Conservation (phyloP, 2,329 filamentous ascomycete genomes). For the Sporothrix luriei region DNA sequence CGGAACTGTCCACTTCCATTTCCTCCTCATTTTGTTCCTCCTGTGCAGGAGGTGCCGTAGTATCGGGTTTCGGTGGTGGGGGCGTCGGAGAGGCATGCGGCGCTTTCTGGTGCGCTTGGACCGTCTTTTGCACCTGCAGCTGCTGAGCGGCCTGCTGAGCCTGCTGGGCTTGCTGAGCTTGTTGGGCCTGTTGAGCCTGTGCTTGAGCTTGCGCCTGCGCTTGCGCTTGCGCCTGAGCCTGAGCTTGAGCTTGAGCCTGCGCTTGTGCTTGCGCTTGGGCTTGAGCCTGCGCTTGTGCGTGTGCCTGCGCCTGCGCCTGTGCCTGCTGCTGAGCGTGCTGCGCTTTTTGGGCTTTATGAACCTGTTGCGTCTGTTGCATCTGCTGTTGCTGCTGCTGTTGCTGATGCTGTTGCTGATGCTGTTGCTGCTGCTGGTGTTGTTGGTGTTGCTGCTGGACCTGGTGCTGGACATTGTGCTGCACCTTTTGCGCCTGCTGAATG, state of each 20-base stretch:
- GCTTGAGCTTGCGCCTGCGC: constrained; percentile 40
- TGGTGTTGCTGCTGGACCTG: constrained; percentile 34
- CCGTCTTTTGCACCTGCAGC: constrained; percentile 44
- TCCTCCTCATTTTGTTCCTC: constrained; percentile 52
- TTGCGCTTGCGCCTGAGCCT: constrained; percentile 44
- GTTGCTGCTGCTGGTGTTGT: constrained; percentile 38
- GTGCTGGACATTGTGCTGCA: constrained; percentile 26
- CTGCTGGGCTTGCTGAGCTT: constrained; percentile 38
- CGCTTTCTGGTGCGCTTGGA: constrained; percentile 41
- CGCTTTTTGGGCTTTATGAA: constrained; percentile 36
- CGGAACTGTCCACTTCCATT: constrained; percentile 54
- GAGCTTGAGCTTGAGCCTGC: constrained; percentile 33
- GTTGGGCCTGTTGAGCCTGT: constrained; percentile 36
- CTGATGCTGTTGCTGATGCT: constrained; percentile 36
- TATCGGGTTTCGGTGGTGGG: constrained; percentile 37
- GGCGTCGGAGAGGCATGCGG: constrained; percentile 37
- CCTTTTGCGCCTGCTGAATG: constrained; percentile 27
- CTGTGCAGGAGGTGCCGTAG: constrained; percentile 37
- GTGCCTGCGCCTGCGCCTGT: constrained; percentile 9
- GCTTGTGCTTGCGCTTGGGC: constrained; percentile 35
- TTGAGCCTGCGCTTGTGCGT: constrained; percentile 38
- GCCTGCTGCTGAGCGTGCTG: constrained; percentile 32
- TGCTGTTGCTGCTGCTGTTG: constrained; percentile 25
- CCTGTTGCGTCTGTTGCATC: constrained; percentile 39
- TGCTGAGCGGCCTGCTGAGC: constrained; percentile 42